phyloP scores from a whole-genome alignment of 306 rosid genomes.

The Prunus armeniaca region DNA sequence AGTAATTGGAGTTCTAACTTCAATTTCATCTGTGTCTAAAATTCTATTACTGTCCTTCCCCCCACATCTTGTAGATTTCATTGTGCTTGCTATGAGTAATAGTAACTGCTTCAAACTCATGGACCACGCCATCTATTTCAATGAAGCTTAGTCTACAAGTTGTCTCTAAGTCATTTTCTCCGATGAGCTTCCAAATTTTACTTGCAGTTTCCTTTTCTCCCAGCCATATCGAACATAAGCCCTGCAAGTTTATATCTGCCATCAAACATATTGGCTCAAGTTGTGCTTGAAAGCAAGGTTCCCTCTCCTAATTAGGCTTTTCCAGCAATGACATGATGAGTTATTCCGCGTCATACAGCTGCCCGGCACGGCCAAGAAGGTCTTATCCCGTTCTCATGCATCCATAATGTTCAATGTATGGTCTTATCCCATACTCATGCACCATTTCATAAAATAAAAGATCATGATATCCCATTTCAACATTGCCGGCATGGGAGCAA shows the following conservation, averaged over 20 bases:
- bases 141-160: conserved; percentile 39
- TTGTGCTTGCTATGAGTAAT: conserved; percentile 12
- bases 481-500: too few species aligned
- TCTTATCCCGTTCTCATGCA: neutral
- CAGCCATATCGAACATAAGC: conserved; percentile 35
- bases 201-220: conserved; percentile 25
- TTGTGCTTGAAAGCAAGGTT: conserved; percentile 30
- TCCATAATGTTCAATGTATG: too few species aligned
- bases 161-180: conserved; percentile 34
- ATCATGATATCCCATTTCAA: too few species aligned
- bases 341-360: conserved; percentile 35
- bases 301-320: conserved; percentile 44
- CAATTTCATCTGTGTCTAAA: neutral
- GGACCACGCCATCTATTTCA: conserved; percentile 32
- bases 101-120: conserved; percentile 37
- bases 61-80: conserved; percentile 29
- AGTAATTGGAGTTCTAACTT: neutral
- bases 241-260: conserved; percentile 48
- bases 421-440: too few species aligned
- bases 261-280: conserved; percentile 36
- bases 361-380: conserved; percentile 49
- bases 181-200: conserved; percentile 24
- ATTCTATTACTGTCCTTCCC: neutral
- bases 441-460: too few species aligned
- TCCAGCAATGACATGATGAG: conserved; percentile 29